These are phyloP conservation scores for Candida multigemmis DNA, from an alignment of 805 yeast species.

Conservation along the genomic window DNA sequence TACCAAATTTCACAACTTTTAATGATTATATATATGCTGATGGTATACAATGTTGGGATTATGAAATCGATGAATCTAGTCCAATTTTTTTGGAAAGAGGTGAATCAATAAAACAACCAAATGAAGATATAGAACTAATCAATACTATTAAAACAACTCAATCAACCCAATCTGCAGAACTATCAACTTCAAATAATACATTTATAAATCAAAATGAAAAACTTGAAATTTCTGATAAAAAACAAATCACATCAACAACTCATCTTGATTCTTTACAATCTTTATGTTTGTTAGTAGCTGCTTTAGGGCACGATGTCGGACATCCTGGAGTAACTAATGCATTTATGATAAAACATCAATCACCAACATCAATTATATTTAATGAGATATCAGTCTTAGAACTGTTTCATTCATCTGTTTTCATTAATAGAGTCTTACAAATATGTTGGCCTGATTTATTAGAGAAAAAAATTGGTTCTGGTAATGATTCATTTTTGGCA, in stretches of 20 bases:
- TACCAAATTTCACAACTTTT: slow-evolving; percentile 28
- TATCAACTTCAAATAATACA: not conserved
- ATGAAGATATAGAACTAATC: too few species aligned
- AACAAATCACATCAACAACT: slow-evolving; percentile 7
- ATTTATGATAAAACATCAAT: slow-evolving; percentile 46
- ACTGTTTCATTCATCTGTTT: slow-evolving; percentile 67
- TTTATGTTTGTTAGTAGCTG: slow-evolving; percentile 63
- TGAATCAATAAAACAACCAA: too few species aligned
- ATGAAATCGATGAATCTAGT: too few species aligned
- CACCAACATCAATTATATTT: slow-evolving; percentile 59
- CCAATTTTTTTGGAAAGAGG: too few species aligned
- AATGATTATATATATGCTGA: slow-evolving; percentile 20
- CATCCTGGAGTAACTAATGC: slow-evolving; percentile 94
- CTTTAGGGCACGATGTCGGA: slow-evolving; percentile 91
- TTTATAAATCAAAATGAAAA: slow-evolving; percentile 1
- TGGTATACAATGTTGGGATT: slow-evolving; percentile 10
- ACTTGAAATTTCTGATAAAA: slow-evolving; percentile 1
- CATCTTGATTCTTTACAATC: slow-evolving; percentile 33
- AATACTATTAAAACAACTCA: slow-evolving; percentile 8
- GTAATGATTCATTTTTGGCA: slow-evolving; percentile 10
- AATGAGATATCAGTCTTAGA: slow-evolving; percentile 69
- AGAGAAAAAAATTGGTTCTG: slow-evolving; percentile 7
- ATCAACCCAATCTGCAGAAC: slow-evolving; percentile 3
- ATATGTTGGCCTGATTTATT: slow-evolving; percentile 29
- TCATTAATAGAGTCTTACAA: slow-evolving; percentile 30